phyloP scores from a whole-genome alignment of 495 filamentous ascomycete genomes.

The Xeromyces bisporus region DNA sequence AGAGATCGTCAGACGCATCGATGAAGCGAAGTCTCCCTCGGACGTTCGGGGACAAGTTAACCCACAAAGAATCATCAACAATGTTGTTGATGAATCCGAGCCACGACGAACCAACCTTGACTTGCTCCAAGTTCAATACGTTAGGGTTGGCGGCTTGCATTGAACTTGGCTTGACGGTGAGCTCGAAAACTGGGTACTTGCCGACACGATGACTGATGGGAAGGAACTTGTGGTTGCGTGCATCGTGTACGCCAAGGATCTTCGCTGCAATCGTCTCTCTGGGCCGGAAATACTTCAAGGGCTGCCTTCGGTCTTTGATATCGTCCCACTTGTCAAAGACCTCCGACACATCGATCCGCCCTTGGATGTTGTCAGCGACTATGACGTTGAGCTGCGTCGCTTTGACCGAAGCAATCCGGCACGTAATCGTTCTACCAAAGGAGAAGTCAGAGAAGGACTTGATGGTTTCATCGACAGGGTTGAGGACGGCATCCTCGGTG shows the following conservation, averaged over 20 bases:
- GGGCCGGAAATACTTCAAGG: conserved; percentile 50
- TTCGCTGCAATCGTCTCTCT: conserved; percentile 57
- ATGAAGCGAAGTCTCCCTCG: conserved; percentile 64
- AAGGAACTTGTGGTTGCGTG: conserved; percentile 76
- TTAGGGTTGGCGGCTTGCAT: conserved; percentile 36
- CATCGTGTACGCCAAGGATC: conserved; percentile 77
- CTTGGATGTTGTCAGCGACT: conserved; percentile 77
- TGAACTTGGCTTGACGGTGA: conserved; percentile 66
- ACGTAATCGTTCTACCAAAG: conserved; percentile 63
- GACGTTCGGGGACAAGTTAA: conserved; percentile 79
- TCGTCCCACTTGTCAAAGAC: conserved; percentile 76
- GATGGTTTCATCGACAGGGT: conserved; percentile 53
- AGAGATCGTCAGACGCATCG: conserved; percentile 74
- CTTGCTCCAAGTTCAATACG: conserved; percentile 52
- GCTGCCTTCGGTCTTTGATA: conserved; percentile 64
- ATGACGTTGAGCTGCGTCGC: conserved; percentile 82
- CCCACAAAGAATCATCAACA: conserved; percentile 60
- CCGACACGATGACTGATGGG: conserved; percentile 71
- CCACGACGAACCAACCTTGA: conserved; percentile 50
- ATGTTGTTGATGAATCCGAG: conserved; percentile 84
- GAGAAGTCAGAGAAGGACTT: conserved; percentile 49
- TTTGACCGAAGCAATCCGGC: conserved; percentile 61
- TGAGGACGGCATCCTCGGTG: conserved; percentile 29
- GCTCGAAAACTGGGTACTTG: conserved; percentile 66
- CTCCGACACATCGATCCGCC: conserved; percentile 79